These are phyloP conservation scores for Penicillium sp. DNA, from an alignment of 2,329 filamentous ascomycete genomes.

Conservation along the genomic window DNA sequence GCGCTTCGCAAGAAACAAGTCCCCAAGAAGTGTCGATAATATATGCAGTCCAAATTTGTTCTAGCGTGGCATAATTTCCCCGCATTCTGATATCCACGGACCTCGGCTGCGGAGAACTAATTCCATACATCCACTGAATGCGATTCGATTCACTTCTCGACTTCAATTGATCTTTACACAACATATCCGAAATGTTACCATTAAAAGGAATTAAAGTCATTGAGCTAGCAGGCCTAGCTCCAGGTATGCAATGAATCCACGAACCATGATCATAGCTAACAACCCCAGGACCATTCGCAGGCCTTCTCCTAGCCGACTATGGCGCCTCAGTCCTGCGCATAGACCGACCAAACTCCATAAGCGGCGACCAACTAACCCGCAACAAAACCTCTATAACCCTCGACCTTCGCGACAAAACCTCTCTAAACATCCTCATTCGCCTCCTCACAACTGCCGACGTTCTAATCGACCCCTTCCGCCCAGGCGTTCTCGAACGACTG, in stretches of 20 bases:
- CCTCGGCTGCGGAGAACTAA: conserved; percentile 14
- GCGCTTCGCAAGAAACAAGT: too few relatives aligned
- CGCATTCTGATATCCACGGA: conserved; percentile 9
- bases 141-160: not conserved
- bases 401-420: conserved; percentile 68
- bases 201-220: conserved; percentile 61
- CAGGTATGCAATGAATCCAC: conserved; percentile 46
- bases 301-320: conserved; percentile 83
- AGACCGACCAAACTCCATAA: conserved; percentile 60
- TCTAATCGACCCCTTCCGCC: conserved; percentile 89
- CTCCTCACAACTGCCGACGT: conserved; percentile 68
- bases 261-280: conserved; percentile 1
- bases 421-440: conserved; percentile 63
- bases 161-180: not conserved
- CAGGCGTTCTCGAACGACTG: conserved; percentile 82
- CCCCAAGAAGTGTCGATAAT: too few relatives aligned
- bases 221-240: conserved; percentile 65
- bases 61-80: not conserved
- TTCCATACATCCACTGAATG: too few relatives aligned
- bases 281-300: conserved; percentile 75
- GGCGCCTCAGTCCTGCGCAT: conserved; percentile 85
- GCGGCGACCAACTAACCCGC: conserved; percentile 71
- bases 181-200: conserved; percentile 23
- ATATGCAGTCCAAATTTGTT: too few relatives aligned
- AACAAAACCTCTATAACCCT: conserved; percentile 78